A percentile compares a stretch with the other conserved stretches of the same genome.
Conservation (phyloP, 441 rosid genomes). For the Adansonia madagascariensis region DNA sequence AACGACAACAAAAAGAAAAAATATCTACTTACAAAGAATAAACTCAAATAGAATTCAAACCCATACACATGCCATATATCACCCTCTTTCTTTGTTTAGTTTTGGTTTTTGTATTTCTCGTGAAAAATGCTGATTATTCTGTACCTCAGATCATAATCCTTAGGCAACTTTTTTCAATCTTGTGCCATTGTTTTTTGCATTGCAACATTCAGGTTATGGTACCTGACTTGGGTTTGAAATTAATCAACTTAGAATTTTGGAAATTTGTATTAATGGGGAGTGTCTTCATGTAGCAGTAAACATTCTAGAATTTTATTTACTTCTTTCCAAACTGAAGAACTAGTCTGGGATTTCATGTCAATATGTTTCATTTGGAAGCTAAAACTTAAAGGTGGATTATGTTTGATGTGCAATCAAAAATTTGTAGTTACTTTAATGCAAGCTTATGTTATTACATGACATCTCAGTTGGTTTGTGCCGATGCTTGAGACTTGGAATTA, state of each 20-base stretch:
- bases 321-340: background rate
- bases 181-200: background rate
- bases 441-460: background rate
- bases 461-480: too few species aligned
- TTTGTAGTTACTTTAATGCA: background rate
- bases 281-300: background rate
- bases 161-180: background rate
- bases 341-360: background rate
- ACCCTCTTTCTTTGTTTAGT: too few species aligned
- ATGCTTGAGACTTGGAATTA: background rate
- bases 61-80: background rate
- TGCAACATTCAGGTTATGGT: background rate
- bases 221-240: slow-evolving; percentile 3
- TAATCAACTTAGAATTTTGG: background rate
- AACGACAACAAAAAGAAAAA: background rate
- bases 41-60: background rate
- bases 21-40: background rate
- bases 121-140: slow-evolving; percentile 65
- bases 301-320: background rate
- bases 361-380: background rate
- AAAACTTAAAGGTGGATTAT: background rate
- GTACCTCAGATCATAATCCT: slow-evolving; percentile 69
- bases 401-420: background rate
- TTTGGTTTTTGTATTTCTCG: too few species aligned
- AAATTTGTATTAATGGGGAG: background rate